phyloP scores from a whole-genome alignment of 768 basidiomycete genomes.

The Russula ochroleuca region DNA sequence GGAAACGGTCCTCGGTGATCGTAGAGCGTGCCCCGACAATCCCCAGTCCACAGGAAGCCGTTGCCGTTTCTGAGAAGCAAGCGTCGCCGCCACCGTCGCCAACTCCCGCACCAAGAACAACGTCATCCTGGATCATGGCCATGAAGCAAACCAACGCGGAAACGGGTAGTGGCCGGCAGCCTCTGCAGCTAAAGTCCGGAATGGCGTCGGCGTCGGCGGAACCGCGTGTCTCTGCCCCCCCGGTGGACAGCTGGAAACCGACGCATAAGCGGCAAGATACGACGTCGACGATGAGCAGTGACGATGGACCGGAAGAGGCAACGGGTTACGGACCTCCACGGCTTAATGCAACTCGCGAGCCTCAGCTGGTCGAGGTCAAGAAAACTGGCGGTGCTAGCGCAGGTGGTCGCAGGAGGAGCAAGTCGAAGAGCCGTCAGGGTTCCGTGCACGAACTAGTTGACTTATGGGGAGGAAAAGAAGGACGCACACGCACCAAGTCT shows the following conservation, averaged over 20 bases:
- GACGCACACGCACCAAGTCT: background rate
- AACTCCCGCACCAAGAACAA: slow-evolving; percentile 6
- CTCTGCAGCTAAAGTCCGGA: slow-evolving; percentile 24
- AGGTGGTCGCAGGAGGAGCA: slow-evolving; percentile 33
- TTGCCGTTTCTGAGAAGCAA: slow-evolving; percentile 18
- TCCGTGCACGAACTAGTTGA: slow-evolving; percentile 83
- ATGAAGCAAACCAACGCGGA: slow-evolving; percentile 11
- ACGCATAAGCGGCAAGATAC: slow-evolving; percentile 28
- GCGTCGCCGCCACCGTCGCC: slow-evolving; percentile 19
- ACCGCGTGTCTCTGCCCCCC: slow-evolving; percentile 25
- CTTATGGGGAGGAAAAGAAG: slow-evolving; percentile 60
- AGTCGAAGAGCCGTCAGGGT: slow-evolving; percentile 59
- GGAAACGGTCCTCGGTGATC: slow-evolving; percentile 66
- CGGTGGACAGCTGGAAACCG: slow-evolving; percentile 30
- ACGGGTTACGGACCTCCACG: slow-evolving; percentile 9
- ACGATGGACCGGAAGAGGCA: slow-evolving; percentile 49
- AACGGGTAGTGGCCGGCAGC: slow-evolving; percentile 11
- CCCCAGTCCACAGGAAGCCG: slow-evolving; percentile 32
- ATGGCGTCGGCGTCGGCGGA: slow-evolving; percentile 6
- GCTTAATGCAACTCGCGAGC: background rate
- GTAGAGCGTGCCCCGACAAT: slow-evolving; percentile 41
- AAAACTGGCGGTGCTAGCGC: slow-evolving; percentile 27
- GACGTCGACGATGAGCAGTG: slow-evolving; percentile 56
- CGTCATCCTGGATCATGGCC: slow-evolving; percentile 9
- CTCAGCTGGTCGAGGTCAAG: slow-evolving; percentile 20